Evolutionary conservation across 2,329 filamentous ascomycete genomes (phyloP).

Genomic region (Pyricularia grisea): DNA sequence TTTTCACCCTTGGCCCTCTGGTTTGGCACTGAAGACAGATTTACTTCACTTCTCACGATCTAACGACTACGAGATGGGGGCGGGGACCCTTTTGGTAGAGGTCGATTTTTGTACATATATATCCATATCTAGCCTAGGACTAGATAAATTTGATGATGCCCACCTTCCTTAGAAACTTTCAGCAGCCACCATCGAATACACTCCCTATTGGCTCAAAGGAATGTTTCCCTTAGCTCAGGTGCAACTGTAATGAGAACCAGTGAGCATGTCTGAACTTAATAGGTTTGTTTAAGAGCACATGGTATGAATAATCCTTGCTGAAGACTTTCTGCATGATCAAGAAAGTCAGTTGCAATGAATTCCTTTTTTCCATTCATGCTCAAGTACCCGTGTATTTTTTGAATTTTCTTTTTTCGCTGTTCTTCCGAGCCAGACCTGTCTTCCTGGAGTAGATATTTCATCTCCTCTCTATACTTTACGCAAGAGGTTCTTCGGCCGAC

Average conservation of each 20-base stretch:
- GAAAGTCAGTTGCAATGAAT: too few relatives aligned
- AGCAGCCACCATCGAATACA: background rate
- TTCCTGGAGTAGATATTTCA: background rate
- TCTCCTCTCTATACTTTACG: background rate
- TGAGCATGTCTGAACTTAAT: background rate
- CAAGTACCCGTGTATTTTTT: background rate
- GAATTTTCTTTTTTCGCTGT: background rate
- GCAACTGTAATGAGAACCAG: background rate
- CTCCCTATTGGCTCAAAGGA: background rate
- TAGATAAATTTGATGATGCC: conserved; percentile 1
- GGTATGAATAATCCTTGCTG: too few relatives aligned
- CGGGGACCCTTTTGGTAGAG: background rate
- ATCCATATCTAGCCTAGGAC: background rate
- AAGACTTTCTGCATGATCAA: too few relatives aligned
- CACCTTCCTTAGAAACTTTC: background rate
- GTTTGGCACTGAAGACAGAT: background rate
- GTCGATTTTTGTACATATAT: background rate
- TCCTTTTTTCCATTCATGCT: too few relatives aligned
- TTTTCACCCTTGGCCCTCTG: background rate
- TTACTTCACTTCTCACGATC: background rate
- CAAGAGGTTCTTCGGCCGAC: background rate
- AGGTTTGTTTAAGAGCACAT: too few relatives aligned
- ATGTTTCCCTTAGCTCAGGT: background rate
- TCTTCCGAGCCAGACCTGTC: background rate
- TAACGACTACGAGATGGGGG: background rate